Evolutionary conservation across 768 basidiomycete species (phyloP).

Genomic region (Harrya chromipes): DNA sequence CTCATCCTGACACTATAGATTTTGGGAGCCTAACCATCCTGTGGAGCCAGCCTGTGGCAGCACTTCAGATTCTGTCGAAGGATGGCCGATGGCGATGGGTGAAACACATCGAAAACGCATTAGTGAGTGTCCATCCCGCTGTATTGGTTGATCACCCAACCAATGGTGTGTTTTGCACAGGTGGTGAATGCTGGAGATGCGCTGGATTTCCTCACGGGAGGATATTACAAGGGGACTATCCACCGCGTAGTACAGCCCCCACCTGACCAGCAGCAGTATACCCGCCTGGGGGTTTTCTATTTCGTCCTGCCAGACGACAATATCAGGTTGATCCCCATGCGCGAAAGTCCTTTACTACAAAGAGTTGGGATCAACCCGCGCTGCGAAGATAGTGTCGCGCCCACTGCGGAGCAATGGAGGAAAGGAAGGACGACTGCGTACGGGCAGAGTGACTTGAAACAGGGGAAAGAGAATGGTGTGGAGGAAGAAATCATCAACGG

Average conservation of each 20-base stretch:
- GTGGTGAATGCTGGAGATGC: constrained; percentile 60
- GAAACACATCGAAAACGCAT: constrained; percentile 53
- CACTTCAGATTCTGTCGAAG: constrained; percentile 51
- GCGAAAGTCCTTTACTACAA: constrained; percentile 48
- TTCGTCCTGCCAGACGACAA: constrained; percentile 53
- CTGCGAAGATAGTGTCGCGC: constrained; percentile 40
- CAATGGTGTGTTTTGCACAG: constrained; percentile 26
- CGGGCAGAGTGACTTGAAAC: constrained; percentile 45
- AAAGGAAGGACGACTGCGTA: constrained; percentile 50
- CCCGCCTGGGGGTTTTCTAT: constrained; percentile 58
- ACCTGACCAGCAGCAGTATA: constrained; percentile 44
- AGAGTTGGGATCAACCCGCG: constrained; percentile 38
- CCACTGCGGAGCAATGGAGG: constrained; percentile 53
- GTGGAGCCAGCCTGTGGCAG: constrained; percentile 60
- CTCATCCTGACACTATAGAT: constrained; percentile 30
- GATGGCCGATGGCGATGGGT: constrained; percentile 59
- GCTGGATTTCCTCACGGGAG: constrained; percentile 58
- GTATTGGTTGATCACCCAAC: not conserved
- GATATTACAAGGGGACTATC: constrained; percentile 56
- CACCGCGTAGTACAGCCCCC: constrained; percentile 63
- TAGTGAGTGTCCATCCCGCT: constrained; percentile 33
- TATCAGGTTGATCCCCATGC: constrained; percentile 43
- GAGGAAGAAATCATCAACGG: constrained; percentile 57
- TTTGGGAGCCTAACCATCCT: constrained; percentile 55
- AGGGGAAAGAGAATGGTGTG: constrained; percentile 39